Base-by-base conservation (phyloP, 1,139 yeast species). In the Geotrichum cucujoidarum region DNA sequence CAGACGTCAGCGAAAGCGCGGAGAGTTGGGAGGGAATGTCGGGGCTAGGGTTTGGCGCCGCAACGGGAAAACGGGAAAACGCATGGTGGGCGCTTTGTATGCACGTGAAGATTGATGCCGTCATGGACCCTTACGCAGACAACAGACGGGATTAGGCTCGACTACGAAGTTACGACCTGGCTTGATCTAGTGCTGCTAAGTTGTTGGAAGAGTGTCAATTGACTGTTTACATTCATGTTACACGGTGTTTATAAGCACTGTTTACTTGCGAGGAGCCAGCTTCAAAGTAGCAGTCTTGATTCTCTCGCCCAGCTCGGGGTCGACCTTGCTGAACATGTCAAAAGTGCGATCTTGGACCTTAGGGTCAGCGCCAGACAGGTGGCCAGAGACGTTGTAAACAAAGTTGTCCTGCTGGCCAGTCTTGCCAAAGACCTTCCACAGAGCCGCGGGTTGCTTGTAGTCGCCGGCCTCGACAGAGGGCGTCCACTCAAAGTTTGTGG, bases 401-500 rank as follows among this genome's bases (percentile, higher is more conserved):
- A 90, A 75, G 62, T 86, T 80, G 62, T 77, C 79, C 70, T 87
- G 95, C 70, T 86, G 95, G 45, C 58, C 59, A 31, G 66, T 60
- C 65, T 72, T 82, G 53, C 84, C 86, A 67, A 86, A 76, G 42
- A 84, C 92, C 52, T 81, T 73, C 82, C 85, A 90, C 65, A 74
- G 68, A 59, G 66, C 73, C 68, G 83, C 75, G 61, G 97, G 77
- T 70, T 83, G 86, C 62, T 75, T 73, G 60, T 67, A 81, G 66
- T 88, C 95, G 49, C 72, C 74, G 50, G 76, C 83, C 51, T 81
- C 83, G 40, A 77, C 76, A 31, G 60, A 48, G 50, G 78, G 78
- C 4, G 37, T 3, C 96, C 96, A 89, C 73, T 87, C 92, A 81
- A 80, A 85, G 59, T 88, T 87, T 56, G 81, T 73, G 49, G 95